Percentiles rank a stretch among this genome's conserved stretches.
phyloP scores from a whole-genome alignment of 192 early-diverging fungal species.

The Lobosporangium transversale region DNA sequence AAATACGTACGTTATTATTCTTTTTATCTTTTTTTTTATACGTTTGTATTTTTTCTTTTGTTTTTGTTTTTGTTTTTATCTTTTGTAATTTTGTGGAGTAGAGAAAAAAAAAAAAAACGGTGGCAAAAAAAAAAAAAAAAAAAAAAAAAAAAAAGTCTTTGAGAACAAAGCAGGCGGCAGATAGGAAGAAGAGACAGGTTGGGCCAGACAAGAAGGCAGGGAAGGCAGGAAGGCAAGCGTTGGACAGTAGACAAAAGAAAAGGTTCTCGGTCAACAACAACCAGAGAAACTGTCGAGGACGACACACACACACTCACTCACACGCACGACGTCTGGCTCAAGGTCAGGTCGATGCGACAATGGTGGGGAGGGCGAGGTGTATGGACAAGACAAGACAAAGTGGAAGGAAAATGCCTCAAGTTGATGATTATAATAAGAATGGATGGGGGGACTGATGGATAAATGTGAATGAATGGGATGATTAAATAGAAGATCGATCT shows the following conservation, averaged over 20 bases:
- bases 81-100: not conserved
- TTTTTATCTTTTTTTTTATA: slow-evolving; percentile 12
- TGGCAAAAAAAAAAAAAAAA: slow-evolving; percentile 1
- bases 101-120: slow-evolving; percentile 5
- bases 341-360: slow-evolving; percentile 9
- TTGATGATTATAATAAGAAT: too few species aligned
- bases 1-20: slow-evolving; percentile 15
- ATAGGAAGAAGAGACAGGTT: too few species aligned
- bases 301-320: slow-evolving; percentile 13
- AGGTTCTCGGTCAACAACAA: slow-evolving; percentile 45
- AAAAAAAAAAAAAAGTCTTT: not conserved
- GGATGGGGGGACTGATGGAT: not conserved
- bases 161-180: slow-evolving; percentile 4
- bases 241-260: slow-evolving; percentile 19
- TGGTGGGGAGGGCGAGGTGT: not conserved
- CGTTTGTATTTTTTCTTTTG: slow-evolving; percentile 6
- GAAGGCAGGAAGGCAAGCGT: too few species aligned
- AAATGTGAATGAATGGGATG: not conserved
- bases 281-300: slow-evolving; percentile 35
- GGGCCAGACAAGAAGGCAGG: too few species aligned
- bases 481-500: too few species aligned
- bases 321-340: slow-evolving; percentile 3
- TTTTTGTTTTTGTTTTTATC: slow-evolving; percentile 14
- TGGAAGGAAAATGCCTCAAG: too few species aligned
- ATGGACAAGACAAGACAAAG: too few species aligned